phyloP scores from a whole-genome alignment of 805 yeast species.

The Diddensiella santjacobensis region DNA sequence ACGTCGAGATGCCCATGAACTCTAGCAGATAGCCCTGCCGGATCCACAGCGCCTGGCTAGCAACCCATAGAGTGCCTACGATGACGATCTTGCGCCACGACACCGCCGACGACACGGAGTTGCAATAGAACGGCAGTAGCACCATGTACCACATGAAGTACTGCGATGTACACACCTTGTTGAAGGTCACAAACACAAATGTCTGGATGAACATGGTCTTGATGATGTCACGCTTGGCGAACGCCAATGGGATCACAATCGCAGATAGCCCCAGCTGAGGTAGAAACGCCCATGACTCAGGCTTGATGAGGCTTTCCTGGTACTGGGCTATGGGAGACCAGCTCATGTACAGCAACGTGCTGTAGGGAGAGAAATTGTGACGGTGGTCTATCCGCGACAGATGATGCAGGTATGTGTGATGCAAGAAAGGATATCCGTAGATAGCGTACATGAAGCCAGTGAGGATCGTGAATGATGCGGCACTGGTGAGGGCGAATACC shows the following conservation, averaged over 20 bases:
- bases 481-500: slow-evolving; percentile 40
- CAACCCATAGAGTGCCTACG: slow-evolving; percentile 57
- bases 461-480: slow-evolving; percentile 43
- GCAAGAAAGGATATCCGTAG: slow-evolving; percentile 73
- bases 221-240: slow-evolving; percentile 42
- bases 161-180: slow-evolving; percentile 88
- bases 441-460: slow-evolving; percentile 58
- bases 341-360: slow-evolving; percentile 53
- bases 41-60: slow-evolving; percentile 75
- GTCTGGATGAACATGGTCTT: slow-evolving; percentile 71
- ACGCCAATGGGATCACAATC: slow-evolving; percentile 52
- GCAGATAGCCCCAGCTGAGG: slow-evolving; percentile 72
- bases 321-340: slow-evolving; percentile 27
- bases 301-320: slow-evolving; percentile 54
- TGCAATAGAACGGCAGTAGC: slow-evolving; percentile 67
- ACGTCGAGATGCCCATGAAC: slow-evolving; percentile 66
- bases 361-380: slow-evolving; percentile 89
- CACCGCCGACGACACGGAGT: background rate
- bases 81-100: slow-evolving; percentile 18
- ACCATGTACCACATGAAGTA: slow-evolving; percentile 94
- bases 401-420: slow-evolving; percentile 81
- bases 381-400: slow-evolving; percentile 83
- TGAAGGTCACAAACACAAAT: slow-evolving; percentile 69
- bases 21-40: slow-evolving; percentile 73
- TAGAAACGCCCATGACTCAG: slow-evolving; percentile 65